Evolutionary conservation across 2,329 filamentous ascomycete genomes (phyloP), one percentile per base, ranked within the genome.

Genomic region (Ascocoryne sarcoides): DNA sequence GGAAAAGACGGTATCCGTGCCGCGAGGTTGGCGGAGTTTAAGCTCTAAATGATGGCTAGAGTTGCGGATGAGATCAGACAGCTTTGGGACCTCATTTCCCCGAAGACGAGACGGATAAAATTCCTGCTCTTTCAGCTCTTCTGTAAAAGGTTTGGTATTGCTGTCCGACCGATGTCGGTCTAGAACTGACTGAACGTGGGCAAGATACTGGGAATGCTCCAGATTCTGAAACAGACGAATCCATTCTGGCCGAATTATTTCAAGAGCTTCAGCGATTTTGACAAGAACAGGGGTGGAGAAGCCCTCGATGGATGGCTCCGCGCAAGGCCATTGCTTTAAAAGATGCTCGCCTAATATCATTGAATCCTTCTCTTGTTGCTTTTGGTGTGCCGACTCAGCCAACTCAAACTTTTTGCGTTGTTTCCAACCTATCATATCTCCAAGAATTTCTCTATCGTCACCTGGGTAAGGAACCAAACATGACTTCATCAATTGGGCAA

Each of bases 191-290:
- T 76, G 70, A 0, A 71, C 63, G 18, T 61, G 32, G 8, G 58
- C 40, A 1, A 76, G 43, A 46, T 75, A 68, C 0, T 53, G 31
- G 0, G 60, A 64, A 1, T 76, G 59, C 19, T 70, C 60, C 8
- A 61, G 44, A 32, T 78, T 78, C 4, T 65, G 59, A n/a, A 61
- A 65, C 0, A 73, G 49, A 0, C 67, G 63, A 4, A 56, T 45
- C 72, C 72, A 78, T 37, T 73, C 66, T 0, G 62, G 62, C 0
- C 49, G 46, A 10, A 77, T 52, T 0, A 53, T 49, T 0, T 59
- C 47, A 1, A 73, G 28, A 3, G 69, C 70, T 9, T 55, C 44
- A 0, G 45, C 28, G 5, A 62, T 16, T 43, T 73, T 52, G 1
- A 77, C 19, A 2, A 64, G 34, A 3, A 61, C 51, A 1, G 41